Evolutionary conservation across 371 early-diverging fungal genomes (phyloP).

Genomic region (Lichtheimia ornata): DNA sequence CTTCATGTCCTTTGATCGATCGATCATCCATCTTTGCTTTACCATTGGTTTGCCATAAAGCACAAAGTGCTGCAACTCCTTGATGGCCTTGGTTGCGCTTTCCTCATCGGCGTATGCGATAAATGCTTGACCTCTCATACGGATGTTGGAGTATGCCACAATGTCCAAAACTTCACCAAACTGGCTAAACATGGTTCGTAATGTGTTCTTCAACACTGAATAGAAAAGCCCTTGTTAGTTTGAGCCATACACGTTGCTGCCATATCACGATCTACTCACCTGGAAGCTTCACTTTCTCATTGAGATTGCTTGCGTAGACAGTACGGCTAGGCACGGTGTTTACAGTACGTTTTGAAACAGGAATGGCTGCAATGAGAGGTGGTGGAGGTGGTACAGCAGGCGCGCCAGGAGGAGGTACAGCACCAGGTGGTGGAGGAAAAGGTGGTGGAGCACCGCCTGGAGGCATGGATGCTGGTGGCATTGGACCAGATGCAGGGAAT

Average conservation of each 20-base stretch:
- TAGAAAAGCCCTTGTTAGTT: background rate
- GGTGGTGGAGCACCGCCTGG: conserved; percentile 8
- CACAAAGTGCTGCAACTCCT: conserved; percentile 81
- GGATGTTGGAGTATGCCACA: conserved; percentile 65
- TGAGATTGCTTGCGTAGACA: conserved; percentile 84
- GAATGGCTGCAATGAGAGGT: conserved; percentile 35
- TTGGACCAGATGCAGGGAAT: conserved; percentile 1
- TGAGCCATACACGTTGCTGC: background rate
- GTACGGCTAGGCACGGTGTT: conserved; percentile 76
- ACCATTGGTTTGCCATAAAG: conserved; percentile 86
- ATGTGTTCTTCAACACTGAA: conserved; percentile 72
- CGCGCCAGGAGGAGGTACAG: conserved; percentile 14
- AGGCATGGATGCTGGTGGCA: conserved; percentile 4
- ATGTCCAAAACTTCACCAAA: conserved; percentile 74
- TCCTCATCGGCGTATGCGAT: conserved; percentile 66
- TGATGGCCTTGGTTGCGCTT: conserved; percentile 77
- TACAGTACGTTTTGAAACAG: conserved; percentile 57
- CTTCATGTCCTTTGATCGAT: background rate
- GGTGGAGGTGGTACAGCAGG: conserved; percentile 11
- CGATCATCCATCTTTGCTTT: conserved; percentile 27
- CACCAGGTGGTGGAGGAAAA: conserved; percentile 8
- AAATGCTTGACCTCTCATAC: conserved; percentile 85
- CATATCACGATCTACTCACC: conserved; percentile 42
- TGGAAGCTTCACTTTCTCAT: conserved; percentile 83
- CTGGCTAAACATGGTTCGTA: conserved; percentile 82